Evolutionary conservation across 805 yeast genomes (phyloP), one percentile per base, ranked within the genome.

Genomic region (Wickerhamiella vanderwaltii): DNA sequence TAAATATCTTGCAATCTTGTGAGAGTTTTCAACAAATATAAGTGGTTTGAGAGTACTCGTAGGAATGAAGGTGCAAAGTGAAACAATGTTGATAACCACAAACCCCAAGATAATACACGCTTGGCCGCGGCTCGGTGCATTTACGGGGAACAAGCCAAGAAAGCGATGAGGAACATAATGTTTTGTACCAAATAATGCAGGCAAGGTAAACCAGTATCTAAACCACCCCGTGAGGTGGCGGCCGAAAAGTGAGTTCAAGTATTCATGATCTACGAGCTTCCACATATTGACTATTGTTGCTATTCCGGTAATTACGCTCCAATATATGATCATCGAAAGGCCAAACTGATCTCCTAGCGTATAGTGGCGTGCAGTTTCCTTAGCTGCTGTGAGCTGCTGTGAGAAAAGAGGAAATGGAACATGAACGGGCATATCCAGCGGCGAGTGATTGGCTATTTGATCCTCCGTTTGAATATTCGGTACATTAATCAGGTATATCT

Each of bases 51-150:
- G 45, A 4, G 46, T 47, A 20, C 20, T 48, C 18, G 47, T 43
- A 13, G 34, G 48, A 43, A 46, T 60, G 55, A 33, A 52, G 32
- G 40, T 35, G 9, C 29, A 45, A 29, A 46, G 48, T 25, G 44
- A 54, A 35, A 51, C 48, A 6, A 59, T 33, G 35, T 65, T 55
- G 16, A 69, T 34, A 1, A 47, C 46, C 6, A 60, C 17, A 43
- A 62, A 67, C 0, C 57, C 63, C 4, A 48, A 5, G 2, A 68
- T 48, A 5, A 69, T 57, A 5, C 64, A 29, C 2, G 65, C 44
- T 49, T 69, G 72, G 9, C 62, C 60, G 26, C 73, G 52, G 0
- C 72, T 65, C 0, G 74, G 73, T 2, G 63, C 43, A 11, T 55
- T 35, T 5, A 55, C 43, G 5, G 28, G 13, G 29, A 53, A 20